phyloP scores from a whole-genome alignment of 2,329 filamentous ascomycete genomes.

The Colletotrichum filicis region DNA sequence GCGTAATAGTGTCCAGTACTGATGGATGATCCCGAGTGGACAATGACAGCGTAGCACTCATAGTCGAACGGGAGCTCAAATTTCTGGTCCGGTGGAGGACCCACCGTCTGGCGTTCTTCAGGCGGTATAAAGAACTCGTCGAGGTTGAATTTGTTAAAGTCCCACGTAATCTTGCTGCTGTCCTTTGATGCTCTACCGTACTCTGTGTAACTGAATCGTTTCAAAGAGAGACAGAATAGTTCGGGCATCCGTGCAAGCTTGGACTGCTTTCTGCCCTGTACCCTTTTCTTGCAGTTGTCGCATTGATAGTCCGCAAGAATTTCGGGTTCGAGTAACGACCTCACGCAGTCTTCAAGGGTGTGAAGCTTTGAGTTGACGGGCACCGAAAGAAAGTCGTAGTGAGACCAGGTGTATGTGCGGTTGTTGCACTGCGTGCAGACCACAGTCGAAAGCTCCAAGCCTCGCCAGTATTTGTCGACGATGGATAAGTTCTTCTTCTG shows the following conservation, averaged over 20 bases:
- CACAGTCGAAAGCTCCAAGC: conserved; percentile 77
- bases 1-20: conserved; percentile 84
- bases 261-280: conserved; percentile 76
- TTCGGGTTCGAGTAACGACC: conserved; percentile 76
- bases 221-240: conserved; percentile 82
- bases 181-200: conserved; percentile 64
- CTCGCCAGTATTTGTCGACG: conserved; percentile 83
- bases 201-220: conserved; percentile 55
- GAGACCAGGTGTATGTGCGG: conserved; percentile 54
- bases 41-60: conserved; percentile 86
- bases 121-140: conserved; percentile 54
- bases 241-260: conserved; percentile 83
- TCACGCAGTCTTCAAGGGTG: conserved; percentile 71
- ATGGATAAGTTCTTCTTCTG: conserved; percentile 77
- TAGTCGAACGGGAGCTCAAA: conserved; percentile 74
- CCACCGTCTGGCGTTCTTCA: conserved; percentile 46
- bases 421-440: conserved; percentile 72
- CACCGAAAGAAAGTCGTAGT: conserved; percentile 66
- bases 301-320: conserved; percentile 77
- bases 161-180: conserved; percentile 79
- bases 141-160: conserved; percentile 74
- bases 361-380: conserved; percentile 48
- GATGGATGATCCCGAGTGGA: conserved; percentile 76
- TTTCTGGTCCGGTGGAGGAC: conserved; percentile 44
- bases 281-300: conserved; percentile 76